phyloP scores from a whole-genome alignment of 2,329 filamentous ascomycete species.

The Ophiostoma fasciatum region DNA sequence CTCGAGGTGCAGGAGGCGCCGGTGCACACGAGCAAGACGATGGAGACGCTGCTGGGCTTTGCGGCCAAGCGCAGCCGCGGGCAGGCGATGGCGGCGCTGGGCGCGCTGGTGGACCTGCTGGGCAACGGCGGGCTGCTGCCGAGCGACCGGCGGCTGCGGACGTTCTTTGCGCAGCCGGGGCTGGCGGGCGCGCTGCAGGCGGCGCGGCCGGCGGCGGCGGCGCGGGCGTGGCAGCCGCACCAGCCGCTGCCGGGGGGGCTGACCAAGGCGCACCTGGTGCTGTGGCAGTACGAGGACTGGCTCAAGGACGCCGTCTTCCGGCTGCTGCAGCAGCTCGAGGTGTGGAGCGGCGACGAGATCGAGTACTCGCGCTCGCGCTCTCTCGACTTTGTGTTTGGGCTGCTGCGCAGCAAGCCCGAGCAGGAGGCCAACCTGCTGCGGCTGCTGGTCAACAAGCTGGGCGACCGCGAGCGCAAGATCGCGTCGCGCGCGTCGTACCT shows the following conservation, averaged over 20 bases:
- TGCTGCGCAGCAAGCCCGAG: slow-evolving; percentile 91
- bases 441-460: slow-evolving; percentile 88
- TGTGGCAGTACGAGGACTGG: slow-evolving; percentile 92
- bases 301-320: slow-evolving; percentile 89
- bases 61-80: slow-evolving; percentile 90
- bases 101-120: slow-evolving; percentile 85
- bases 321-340: slow-evolving; percentile 77
- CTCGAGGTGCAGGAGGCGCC: slow-evolving; percentile 92
- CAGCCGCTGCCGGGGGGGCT: slow-evolving; percentile 60
- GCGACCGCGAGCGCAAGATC: slow-evolving; percentile 90
- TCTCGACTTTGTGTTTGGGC: slow-evolving; percentile 78
- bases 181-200: slow-evolving; percentile 58
- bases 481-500: slow-evolving; percentile 86
- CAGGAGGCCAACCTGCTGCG: slow-evolving; percentile 90
- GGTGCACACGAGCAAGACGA: slow-evolving; percentile 76
- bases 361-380: slow-evolving; percentile 81
- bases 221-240: slow-evolving; percentile 47
- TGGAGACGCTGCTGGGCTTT: slow-evolving; percentile 68
- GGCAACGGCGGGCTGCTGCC: slow-evolving; percentile 80
- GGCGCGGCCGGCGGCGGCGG: slow-evolving; percentile 13
- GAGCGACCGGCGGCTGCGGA: slow-evolving; percentile 61
- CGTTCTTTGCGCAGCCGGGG: slow-evolving; percentile 67
- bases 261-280: slow-evolving; percentile 62
- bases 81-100: slow-evolving; percentile 83
- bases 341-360: slow-evolving; percentile 90